Evolutionary conservation across 306 rosid species (phyloP), one percentile per base, ranked within the genome.

Genomic region (Lathyrus aphaca): DNA sequence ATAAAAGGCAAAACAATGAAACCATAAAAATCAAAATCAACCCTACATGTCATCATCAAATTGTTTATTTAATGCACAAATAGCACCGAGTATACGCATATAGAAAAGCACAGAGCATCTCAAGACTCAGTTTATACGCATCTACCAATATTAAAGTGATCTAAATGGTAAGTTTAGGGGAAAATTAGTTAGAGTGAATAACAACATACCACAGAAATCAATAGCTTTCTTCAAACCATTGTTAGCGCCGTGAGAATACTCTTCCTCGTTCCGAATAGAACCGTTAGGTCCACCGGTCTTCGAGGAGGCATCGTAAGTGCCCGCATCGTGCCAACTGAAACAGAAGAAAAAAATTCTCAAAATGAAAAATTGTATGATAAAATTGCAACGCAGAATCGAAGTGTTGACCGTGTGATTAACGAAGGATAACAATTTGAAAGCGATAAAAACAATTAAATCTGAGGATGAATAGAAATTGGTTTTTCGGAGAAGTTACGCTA

Each of bases 321-420:
- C 96, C 13, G 99, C 99, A 70, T 94, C 99, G 71, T 94, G 99
- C 99, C 99, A 91, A 57, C 97, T 86, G 63, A 57, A 75, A 35
- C 49, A 68, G 54, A 59, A 48, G 43, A 54, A 44, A 16, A 49
- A 43, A 48, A 40, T 10, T 38, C 9, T 16, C 25, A 32, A 63
- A 30, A 45, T 10, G 43, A 64, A 65, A 48, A 65, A 4, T 5
- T 18, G 10, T 8, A 49, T 27, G 15, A 17, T 1, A 40, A 18
- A 29, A 77, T 21, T 2, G 38, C 54, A 44, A 16, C 1, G 42
- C 53, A 55, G 13, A 55, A 56, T 71, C 29, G 65, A 38, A 55
- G 17, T 60, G 75, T 43, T 71, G 81, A 76, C 77, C 74, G 45
- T 6, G 14, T 23, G 61, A 30, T 42, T 64, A 59, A 35, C 40